Evolutionary conservation across 108 stramenopile species (phyloP).

Genomic region (Nannochloropsis oceanica): DNA sequence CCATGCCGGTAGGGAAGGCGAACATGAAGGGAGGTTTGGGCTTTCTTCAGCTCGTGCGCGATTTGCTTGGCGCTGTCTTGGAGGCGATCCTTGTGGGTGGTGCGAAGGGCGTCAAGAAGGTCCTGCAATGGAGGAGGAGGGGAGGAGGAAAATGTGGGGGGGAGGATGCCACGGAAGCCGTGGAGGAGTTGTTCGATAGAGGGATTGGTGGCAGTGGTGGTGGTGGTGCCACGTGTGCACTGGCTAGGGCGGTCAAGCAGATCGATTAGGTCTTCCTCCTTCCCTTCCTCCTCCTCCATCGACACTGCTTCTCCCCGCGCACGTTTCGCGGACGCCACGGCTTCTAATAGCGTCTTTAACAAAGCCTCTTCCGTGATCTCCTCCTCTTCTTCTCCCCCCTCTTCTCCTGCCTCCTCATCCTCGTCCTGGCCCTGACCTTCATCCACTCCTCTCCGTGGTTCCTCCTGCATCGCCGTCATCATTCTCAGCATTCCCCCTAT

Average conservation of each 20-base stretch:
- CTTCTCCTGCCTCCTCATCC: background rate
- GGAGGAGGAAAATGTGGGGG: background rate
- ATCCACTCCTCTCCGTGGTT: background rate
- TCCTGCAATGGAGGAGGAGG: background rate
- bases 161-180: background rate
- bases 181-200: background rate
- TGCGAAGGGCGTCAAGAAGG: background rate
- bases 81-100: background rate
- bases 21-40: background rate
- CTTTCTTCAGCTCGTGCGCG: background rate
- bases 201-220: background rate
- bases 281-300: background rate
- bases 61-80: background rate
- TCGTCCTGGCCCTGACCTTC: background rate
- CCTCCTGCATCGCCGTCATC: background rate
- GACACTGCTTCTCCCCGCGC: background rate
- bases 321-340: background rate
- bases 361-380: background rate
- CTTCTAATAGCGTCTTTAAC: background rate
- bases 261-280: background rate
- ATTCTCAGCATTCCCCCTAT: background rate
- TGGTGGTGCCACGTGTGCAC: background rate
- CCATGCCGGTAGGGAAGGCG: background rate
- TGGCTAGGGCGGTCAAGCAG: background rate
- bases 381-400: background rate